These are phyloP conservation scores for Pelargonium exstipulatum DNA, from an alignment of 441 rosid species.

Conservation along the genomic window DNA sequence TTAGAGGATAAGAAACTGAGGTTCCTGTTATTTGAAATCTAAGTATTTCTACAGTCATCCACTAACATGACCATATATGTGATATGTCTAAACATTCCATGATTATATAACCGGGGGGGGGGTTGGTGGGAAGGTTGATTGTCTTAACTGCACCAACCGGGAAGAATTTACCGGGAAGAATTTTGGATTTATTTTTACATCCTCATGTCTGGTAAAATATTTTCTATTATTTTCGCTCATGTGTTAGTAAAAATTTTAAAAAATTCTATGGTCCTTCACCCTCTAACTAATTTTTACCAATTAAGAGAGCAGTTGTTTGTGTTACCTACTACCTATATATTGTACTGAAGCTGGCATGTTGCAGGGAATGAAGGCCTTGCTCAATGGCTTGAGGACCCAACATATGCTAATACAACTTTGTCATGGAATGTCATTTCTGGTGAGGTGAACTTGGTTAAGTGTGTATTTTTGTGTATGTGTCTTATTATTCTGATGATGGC, in stretches of 20 bases:
- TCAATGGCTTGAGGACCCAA: conserved; percentile 78
- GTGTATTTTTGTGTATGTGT: conserved; percentile 9
- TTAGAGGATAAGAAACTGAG: not conserved
- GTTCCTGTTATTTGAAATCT: not conserved
- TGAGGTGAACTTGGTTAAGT: conserved; percentile 28
- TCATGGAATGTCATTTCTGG: conserved; percentile 84
- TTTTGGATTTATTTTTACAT: too few relatives aligned
- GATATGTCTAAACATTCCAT: not conserved
- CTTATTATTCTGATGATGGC: conserved; percentile 17
- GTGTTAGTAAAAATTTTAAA: not conserved
- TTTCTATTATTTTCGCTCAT: too few relatives aligned
- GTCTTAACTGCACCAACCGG: too few relatives aligned
- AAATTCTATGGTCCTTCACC: not conserved
- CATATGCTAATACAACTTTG: conserved; percentile 75
- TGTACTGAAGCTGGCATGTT: conserved; percentile 26
- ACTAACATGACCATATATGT: not conserved
- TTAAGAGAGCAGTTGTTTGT: conserved; percentile 4
- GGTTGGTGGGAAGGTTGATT: not conserved
- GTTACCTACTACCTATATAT: conserved; percentile 13
- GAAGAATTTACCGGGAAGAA: too few relatives aligned
- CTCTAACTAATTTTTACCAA: not conserved
- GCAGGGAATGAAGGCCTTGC: conserved; percentile 78
- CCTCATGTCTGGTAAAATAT: too few relatives aligned
- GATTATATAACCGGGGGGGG: not conserved
- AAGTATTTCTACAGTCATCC: not conserved